Evolutionary conservation across 352 stramenopile genomes (phyloP), one percentile per base, ranked within the genome.

Genomic region (Pythium phragmitis): DNA sequence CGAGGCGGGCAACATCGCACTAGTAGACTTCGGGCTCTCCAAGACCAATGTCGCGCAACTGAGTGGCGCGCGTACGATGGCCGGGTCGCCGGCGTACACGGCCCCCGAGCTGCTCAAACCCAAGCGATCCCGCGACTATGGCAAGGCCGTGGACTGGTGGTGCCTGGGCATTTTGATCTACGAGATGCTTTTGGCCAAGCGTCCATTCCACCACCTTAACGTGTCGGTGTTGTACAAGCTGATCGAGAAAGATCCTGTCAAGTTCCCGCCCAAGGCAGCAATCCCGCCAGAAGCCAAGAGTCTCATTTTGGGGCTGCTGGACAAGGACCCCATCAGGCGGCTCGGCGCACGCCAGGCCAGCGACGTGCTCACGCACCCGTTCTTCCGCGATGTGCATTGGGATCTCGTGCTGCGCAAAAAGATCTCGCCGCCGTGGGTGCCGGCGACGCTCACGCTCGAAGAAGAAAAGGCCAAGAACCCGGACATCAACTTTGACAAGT

Each of bases 21-120:
- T 98, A 11, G 94, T 97, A 2, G 95, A 98, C 63, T 98, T 98
- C 68, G 95, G 95, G 6, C 69, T 98, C 2, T 93, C 84, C 34
- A 98, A 98, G 73, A 95, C 93, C 8, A 96, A 92, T 54, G 88
- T 98, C 37, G 86, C 85, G 43, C 84, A 89, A 57, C 80, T 95
- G 60, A 89, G 73, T 42, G 86, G 86, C 34, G 86, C 86, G n/a
- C 79, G 85, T 13, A 95, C 86, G 8, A 94, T 95, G 85, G 86
- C 86, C 0, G 86, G 86, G 9, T 95, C 86, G 12, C 85, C 86
- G 4, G 84, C 84, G 30, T 95, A 95, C 57, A 93, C 85, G 9
- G 85, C 86, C 4, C 86, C 86, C 3, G 86, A 95, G 57, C 61
- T 95, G 46, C 65, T 95, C 45, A 93, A 93, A 54, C 85, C 84